phyloP scores from a whole-genome alignment of 1,284 basidiomycete genomes.

The Ceratobasidium sp. region DNA sequence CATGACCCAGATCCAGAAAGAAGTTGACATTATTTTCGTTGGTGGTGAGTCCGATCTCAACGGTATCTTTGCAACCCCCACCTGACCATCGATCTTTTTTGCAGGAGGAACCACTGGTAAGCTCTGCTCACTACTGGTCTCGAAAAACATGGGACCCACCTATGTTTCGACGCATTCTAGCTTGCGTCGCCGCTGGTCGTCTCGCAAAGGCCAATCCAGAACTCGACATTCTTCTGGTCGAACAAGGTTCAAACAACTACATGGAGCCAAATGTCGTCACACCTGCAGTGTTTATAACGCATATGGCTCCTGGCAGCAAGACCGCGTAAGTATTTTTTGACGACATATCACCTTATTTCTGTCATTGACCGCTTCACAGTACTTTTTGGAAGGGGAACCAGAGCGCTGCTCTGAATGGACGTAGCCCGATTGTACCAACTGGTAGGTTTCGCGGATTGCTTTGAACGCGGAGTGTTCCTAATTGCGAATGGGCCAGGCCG shows the following conservation, averaged over 20 bases:
- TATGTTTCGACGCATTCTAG: neutral
- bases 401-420: constrained; percentile 24
- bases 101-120: constrained; percentile 34
- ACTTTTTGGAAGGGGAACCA: constrained; percentile 32
- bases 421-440: constrained; percentile 19
- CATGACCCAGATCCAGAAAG: constrained; percentile 18
- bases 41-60: constrained; percentile 13
- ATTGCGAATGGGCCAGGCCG: neutral
- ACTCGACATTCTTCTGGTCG: constrained; percentile 33
- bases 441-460: neutral
- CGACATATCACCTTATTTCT: neutral
- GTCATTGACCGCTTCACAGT: constrained; percentile 5
- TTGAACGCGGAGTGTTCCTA: neutral
- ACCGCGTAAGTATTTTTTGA: constrained; percentile 19
- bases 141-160: too few species aligned
- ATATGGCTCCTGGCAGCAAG: constrained; percentile 25
- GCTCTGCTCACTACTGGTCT: too few species aligned
- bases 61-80: neutral
- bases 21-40: constrained; percentile 34
- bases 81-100: neutral
- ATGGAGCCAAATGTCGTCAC: constrained; percentile 11
- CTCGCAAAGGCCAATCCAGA: constrained; percentile 29
- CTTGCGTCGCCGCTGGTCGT: constrained; percentile 36
- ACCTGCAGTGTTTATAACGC: constrained; percentile 12
- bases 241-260: constrained; percentile 34